These are phyloP conservation scores for Pleurotus sapidus DNA, from an alignment of 768 basidiomycete genomes.

Conservation along the genomic window DNA sequence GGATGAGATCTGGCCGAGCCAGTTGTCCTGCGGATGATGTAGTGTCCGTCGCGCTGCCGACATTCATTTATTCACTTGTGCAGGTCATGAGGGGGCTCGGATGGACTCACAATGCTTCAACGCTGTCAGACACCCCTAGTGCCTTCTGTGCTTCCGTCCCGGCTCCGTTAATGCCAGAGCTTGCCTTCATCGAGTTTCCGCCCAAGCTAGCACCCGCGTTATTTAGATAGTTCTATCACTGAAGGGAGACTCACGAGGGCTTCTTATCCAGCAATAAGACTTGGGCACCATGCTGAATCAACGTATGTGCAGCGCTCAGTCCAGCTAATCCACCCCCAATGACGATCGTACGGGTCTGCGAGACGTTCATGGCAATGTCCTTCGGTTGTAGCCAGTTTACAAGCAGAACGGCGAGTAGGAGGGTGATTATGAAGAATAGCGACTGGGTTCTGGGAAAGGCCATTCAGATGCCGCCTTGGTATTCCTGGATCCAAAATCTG, in stretches of 20 bases:
- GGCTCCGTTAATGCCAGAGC: constrained; percentile 27
- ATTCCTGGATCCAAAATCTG: no score
- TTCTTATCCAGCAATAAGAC: constrained; percentile 63
- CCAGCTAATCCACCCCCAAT: constrained; percentile 72
- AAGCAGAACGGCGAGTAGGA: not conserved
- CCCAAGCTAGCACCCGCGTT: constrained; percentile 11
- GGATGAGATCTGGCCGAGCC: constrained; percentile 19
- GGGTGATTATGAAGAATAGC: not conserved
- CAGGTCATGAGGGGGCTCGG: not conserved
- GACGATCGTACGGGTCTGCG: constrained; percentile 25
- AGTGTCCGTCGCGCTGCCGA: constrained; percentile 16
- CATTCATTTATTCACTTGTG: not conserved
- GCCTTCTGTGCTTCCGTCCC: constrained; percentile 17
- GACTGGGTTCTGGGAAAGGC: not conserved
- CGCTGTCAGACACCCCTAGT: constrained; percentile 14
- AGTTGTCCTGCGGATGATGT: constrained; percentile 17
- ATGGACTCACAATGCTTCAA: constrained; percentile 16
- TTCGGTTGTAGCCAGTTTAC: not conserved
- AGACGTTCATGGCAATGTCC: not conserved
- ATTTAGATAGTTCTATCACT: not conserved
- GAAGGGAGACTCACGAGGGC: constrained; percentile 14
- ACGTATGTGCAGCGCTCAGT: constrained; percentile 74
- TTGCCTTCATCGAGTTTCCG: constrained; percentile 24
- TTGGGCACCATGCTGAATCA: constrained; percentile 70
- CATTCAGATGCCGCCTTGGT: no score